Conservation (phyloP, 2,329 filamentous ascomycete species). For the Zelopaecilomyces penicillatus region DNA sequence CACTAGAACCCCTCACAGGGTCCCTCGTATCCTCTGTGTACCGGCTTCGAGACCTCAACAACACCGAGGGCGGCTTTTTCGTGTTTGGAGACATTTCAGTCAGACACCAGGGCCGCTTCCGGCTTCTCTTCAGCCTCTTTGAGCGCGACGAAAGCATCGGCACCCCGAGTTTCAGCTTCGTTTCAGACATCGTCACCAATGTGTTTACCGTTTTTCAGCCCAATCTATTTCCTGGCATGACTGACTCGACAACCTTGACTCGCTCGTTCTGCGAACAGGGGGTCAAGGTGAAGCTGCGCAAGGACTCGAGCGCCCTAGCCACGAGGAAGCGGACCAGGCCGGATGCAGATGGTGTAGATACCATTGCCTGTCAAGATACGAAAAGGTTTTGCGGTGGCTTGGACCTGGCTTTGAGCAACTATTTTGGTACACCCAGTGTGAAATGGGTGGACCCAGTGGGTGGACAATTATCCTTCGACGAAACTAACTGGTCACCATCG, state of each 20-base stretch:
- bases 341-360: no score
- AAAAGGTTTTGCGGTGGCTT: no score
- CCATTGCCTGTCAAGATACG: no score
- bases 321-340: no score
- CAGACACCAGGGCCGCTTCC: slow-evolving; percentile 62
- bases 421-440: no score
- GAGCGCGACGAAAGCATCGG: slow-evolving; percentile 23
- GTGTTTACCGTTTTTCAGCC: slow-evolving; percentile 57
- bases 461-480: no score
- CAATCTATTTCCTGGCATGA: slow-evolving; percentile 71
- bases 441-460: no score
- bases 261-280: slow-evolving; percentile 55
- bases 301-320: no score
- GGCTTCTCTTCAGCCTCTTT: slow-evolving; percentile 70
- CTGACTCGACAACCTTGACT: slow-evolving; percentile 73
- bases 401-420: no score
- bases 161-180: slow-evolving; percentile 13
- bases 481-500: no score
- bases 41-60: slow-evolving; percentile 68
- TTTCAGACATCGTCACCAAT: slow-evolving; percentile 36
- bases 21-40: slow-evolving; percentile 75
- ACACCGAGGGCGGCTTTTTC: slow-evolving; percentile 75
- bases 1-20: slow-evolving; percentile 52
- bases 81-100: slow-evolving; percentile 86
- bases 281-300: no score